Evolutionary conservation across 2,329 filamentous ascomycete genomes (phyloP).

Genomic region (Davidsoniella australis): DNA sequence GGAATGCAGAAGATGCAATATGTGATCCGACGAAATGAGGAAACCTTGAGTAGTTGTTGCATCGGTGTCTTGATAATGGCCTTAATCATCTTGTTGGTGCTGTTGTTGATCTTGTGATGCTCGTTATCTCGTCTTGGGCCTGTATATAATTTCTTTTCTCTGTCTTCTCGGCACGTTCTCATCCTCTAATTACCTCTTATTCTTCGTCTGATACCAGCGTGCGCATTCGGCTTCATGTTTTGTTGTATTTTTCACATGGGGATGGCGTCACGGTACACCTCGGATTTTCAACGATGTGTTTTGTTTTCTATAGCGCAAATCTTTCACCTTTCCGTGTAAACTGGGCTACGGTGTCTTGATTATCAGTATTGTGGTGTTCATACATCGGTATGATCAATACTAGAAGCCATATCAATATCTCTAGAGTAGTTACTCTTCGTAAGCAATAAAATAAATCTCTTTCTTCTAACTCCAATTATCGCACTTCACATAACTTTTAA

Average conservation of each 20-base stretch:
- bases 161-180: background rate
- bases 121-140: background rate
- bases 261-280: too few relatives aligned
- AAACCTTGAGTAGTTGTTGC: conserved; percentile 73
- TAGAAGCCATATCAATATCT: too few relatives aligned
- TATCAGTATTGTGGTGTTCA: background rate
- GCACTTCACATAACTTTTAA: too few relatives aligned
- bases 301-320: background rate
- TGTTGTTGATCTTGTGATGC: conserved; percentile 46
- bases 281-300: too few relatives aligned
- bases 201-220: too few relatives aligned
- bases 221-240: too few relatives aligned
- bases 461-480: too few relatives aligned
- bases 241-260: too few relatives aligned
- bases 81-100: conserved; percentile 67
- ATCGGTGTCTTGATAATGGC: conserved; percentile 79
- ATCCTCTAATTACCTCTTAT: too few relatives aligned
- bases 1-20: conserved; percentile 75
- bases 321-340: background rate
- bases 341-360: too few relatives aligned
- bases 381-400: background rate
- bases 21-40: conserved; percentile 81
- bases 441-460: too few relatives aligned
- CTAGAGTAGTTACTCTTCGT: too few relatives aligned
- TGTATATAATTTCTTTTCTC: conserved; percentile 1